Conservation (phyloP, 148 eudicot species). For the Rhododendron ovatum region DNA sequence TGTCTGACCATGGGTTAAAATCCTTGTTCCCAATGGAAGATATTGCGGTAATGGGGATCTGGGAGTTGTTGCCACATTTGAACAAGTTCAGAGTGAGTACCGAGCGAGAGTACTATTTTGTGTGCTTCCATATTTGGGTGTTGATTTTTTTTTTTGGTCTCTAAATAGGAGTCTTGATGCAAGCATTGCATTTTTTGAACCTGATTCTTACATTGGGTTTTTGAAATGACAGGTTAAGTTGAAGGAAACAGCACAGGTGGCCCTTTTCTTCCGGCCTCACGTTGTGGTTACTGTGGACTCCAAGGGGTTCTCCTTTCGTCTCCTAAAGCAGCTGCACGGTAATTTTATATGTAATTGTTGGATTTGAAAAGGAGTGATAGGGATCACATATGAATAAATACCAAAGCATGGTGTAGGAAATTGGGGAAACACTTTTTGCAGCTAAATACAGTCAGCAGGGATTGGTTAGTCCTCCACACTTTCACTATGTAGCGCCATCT, state of each 20-base stretch:
- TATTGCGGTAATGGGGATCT: conserved; percentile 91
- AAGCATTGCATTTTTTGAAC: background rate
- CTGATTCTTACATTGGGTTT: conserved; percentile 12
- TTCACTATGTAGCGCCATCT: conserved; percentile 96
- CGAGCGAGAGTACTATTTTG: background rate
- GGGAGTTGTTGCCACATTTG: conserved; percentile 93
- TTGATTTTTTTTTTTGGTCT: background rate
- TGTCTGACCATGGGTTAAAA: conserved; percentile 68
- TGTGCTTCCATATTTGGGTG: background rate
- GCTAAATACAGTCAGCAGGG: conserved; percentile 50
- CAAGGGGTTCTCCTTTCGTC: conserved; percentile 92
- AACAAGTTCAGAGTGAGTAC: conserved; percentile 62
- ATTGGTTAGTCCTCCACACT: conserved; percentile 54
- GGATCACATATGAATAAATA: conserved; percentile 17
- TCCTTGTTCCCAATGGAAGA: conserved; percentile 90
- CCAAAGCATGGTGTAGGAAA: conserved; percentile 34
- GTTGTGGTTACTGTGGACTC: conserved; percentile 88
- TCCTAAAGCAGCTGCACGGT: conserved; percentile 76
- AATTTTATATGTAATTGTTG: conserved; percentile 14
- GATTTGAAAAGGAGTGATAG: conserved; percentile 4
- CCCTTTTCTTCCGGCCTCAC: conserved; percentile 68
- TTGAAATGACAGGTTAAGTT: conserved; percentile 52
- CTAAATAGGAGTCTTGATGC: background rate
- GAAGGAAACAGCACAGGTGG: conserved; percentile 71
- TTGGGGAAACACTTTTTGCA: conserved; percentile 52